Percentiles rank a stretch among this genome's conserved stretches.
Conservation (phyloP, 129 eudicot genomes). For the Erigeron canadensis region DNA sequence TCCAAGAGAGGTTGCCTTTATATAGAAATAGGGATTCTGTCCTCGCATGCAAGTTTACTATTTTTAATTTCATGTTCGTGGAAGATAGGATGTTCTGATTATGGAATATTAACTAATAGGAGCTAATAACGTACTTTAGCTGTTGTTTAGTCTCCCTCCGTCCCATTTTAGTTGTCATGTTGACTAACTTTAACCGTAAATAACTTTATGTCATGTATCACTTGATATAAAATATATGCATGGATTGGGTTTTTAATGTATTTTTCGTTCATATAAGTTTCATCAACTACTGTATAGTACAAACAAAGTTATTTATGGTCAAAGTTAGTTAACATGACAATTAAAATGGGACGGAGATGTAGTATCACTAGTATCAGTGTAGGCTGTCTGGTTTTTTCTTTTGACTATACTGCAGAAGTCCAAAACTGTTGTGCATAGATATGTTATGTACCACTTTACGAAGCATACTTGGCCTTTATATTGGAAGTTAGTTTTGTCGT, state of each 20-base stretch:
- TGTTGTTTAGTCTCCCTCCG: slow-evolving; percentile 17
- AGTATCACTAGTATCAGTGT: too few relatives aligned
- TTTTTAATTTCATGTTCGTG: neutral
- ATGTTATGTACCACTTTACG: neutral
- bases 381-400: neutral
- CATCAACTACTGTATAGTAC: too few relatives aligned
- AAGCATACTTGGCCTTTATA: neutral
- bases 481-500: neutral
- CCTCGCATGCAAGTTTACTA: neutral
- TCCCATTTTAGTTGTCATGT: too few relatives aligned
- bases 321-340: too few relatives aligned
- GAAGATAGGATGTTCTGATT: slow-evolving; percentile 16
- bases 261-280: too few relatives aligned
- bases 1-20: neutral
- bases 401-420: neutral
- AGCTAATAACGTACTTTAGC: neutral
- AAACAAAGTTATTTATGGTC: too few relatives aligned
- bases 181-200: too few relatives aligned
- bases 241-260: too few relatives aligned
- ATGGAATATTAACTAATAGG: neutral
- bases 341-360: too few relatives aligned
- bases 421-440: neutral
- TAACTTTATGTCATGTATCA: too few relatives aligned
- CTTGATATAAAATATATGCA: too few relatives aligned
- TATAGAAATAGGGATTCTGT: slow-evolving; percentile 1